These are phyloP conservation scores for Aegilops tauschii DNA, from an alignment of 176 grass and related monocot species.

Conservation along the genomic window DNA sequence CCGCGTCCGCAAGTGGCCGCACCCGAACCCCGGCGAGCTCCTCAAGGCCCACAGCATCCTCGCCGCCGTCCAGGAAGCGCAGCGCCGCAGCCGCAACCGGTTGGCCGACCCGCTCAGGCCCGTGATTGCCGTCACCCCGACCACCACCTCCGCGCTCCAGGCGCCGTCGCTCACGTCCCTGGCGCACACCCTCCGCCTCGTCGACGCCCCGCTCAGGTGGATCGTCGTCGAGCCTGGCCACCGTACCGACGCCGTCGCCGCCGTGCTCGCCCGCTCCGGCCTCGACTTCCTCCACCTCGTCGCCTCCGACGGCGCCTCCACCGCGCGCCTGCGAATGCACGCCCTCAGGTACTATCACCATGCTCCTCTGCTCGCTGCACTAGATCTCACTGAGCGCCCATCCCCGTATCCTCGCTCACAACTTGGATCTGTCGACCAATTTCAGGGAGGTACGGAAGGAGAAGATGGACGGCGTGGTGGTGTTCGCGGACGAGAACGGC, in stretches of 20 bases:
- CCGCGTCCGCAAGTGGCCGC: slow-evolving; percentile 70
- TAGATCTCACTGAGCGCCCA: slow-evolving; percentile 15
- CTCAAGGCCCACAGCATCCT: slow-evolving; percentile 80
- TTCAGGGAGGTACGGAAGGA: slow-evolving; percentile 53
- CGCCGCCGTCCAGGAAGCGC: slow-evolving; percentile 64
- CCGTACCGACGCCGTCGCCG: slow-evolving; percentile 54
- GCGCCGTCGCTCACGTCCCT: slow-evolving; percentile 51
- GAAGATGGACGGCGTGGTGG: slow-evolving; percentile 68
- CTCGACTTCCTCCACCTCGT: slow-evolving; percentile 52
- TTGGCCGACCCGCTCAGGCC: slow-evolving; percentile 27
- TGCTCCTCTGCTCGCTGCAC: not conserved
- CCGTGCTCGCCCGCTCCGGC: slow-evolving; percentile 50
- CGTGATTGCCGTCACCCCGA: slow-evolving; percentile 60
- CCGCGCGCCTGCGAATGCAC: slow-evolving; percentile 46
- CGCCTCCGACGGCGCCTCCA: slow-evolving; percentile 23
- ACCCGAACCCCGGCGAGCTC: slow-evolving; percentile 64
- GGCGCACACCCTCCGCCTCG: slow-evolving; percentile 59
- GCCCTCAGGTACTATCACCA: slow-evolving; percentile 51
- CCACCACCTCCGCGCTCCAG: slow-evolving; percentile 49
- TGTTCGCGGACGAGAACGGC: slow-evolving; percentile 97
- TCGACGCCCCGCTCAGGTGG: slow-evolving; percentile 49
- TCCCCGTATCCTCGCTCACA: not conserved
- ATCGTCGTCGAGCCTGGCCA: slow-evolving; percentile 59
- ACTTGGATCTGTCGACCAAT: not conserved
- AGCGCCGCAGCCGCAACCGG: slow-evolving; percentile 41